Base-by-base conservation (phyloP, 129 eudicot genomes). In the Chrysanthemum makinoi region DNA sequence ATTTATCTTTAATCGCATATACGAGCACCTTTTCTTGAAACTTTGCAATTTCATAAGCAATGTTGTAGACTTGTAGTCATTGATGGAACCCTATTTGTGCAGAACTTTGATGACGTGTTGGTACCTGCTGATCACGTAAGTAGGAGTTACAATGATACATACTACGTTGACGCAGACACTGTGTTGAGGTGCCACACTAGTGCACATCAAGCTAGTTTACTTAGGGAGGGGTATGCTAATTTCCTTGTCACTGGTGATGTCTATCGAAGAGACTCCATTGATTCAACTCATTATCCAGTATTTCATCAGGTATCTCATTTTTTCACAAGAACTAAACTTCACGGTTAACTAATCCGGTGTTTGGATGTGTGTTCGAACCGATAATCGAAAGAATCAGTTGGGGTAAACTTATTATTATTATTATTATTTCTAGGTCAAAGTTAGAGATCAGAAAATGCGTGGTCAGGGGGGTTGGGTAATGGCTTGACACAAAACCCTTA, bases 181-280 rank as follows among this genome's bases (percentile, higher is more conserved):
- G 99, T 94, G 52, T 65, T 95, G 78, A 90, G 99, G 82, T 95
- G 99, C 78, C 99, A 95, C 83, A 95, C 99, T 7, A 95, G 99
- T 84, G 97, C 99, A 47, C 99, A 95, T 84, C 99, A 95, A 83
- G 99, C 99, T 77, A 89, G 86, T 75, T 80, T 95, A 68, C 62
- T 95, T 58, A 81, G 96, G 66, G 76, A 72, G 28, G 99, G 99
- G 24, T 84, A 90, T 67, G 81, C 96, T 68, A 87, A 86, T 86
- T 95, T 95, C 61, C 96, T 95, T 77, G 97, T 90, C 44, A 86
- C 93, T 14, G 99, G 99, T 74, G 99, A 95, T 75, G 99, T 95
- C 63, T 95, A 90, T 66, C 96, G 97, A 53, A 90, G 99, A 78
- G 99, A 95, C 83, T 87, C 97, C 20, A 95, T 95, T 69, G 99